A percentile compares a stretch with the other conserved stretches of the same genome.
phyloP scores from a whole-genome alignment of 768 basidiomycete species.

The Chalciporus piperatus region DNA sequence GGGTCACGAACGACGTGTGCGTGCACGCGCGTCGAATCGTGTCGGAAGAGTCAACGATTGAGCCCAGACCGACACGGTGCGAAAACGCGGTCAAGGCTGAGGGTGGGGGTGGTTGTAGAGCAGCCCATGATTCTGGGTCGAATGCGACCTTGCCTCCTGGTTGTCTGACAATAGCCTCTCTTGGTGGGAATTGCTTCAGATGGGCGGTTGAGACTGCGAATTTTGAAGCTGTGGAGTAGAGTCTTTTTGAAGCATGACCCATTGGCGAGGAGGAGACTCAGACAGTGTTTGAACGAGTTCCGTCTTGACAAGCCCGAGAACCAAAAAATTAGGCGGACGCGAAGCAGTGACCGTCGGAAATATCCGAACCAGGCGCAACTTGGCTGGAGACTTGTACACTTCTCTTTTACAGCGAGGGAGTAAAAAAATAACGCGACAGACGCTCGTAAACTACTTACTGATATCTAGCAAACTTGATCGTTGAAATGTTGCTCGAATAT shows the following conservation, averaged over 20 bases:
- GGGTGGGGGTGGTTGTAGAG: conserved; percentile 66
- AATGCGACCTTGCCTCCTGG: conserved; percentile 43
- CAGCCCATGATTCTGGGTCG: conserved; percentile 66
- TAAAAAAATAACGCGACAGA: background rate
- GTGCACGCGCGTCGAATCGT: conserved; percentile 74
- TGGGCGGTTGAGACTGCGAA: conserved; percentile 55
- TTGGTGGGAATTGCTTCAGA: conserved; percentile 59
- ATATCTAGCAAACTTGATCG: no score
- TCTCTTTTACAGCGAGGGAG: no score
- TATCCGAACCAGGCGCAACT: conserved; percentile 23
- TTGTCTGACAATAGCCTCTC: conserved; percentile 42
- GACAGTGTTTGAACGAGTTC: conserved; percentile 1
- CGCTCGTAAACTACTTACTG: no score
- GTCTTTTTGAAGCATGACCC: conserved; percentile 59
- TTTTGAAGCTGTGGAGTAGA: conserved; percentile 47
- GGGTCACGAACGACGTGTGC: conserved; percentile 62
- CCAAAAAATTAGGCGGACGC: conserved; percentile 27
- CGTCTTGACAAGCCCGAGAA: conserved; percentile 9
- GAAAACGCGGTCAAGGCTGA: conserved; percentile 74
- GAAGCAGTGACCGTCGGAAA: conserved; percentile 30
- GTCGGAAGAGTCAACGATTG: conserved; percentile 51
- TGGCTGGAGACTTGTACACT: no score
- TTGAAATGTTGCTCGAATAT: no score
- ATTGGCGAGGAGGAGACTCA: conserved; percentile 35
- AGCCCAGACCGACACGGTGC: conserved; percentile 69